Percentiles rank a stretch among this genome's conserved stretches.
These are phyloP conservation scores for Trypanosoma vivax DNA, from an alignment of 208 protist species.

Conservation along the genomic window DNA sequence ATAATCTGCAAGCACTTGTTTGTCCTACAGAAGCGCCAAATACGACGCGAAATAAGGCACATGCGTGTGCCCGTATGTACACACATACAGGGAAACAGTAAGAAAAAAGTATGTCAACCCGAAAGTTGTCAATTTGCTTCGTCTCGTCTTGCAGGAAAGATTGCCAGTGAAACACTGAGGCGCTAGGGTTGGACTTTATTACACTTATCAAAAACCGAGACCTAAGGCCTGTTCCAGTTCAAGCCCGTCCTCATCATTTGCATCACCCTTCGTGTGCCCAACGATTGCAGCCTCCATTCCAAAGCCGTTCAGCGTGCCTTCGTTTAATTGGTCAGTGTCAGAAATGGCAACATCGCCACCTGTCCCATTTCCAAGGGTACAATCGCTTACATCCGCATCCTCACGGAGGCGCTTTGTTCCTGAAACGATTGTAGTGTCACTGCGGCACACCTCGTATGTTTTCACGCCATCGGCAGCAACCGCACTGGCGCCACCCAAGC, in stretches of 20 bases:
- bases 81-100: too few species aligned
- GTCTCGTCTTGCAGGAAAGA: neutral
- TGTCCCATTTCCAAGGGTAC: neutral
- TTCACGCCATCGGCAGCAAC: neutral
- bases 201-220: slow-evolving; percentile 53
- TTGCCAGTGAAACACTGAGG: neutral
- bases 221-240: slow-evolving; percentile 58
- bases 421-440: neutral
- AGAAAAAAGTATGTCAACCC: too few species aligned
- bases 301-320: neutral
- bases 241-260: slow-evolving; percentile 44
- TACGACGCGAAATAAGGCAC: too few species aligned
- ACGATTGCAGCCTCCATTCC: neutral
- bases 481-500: neutral
- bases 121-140: too few species aligned
- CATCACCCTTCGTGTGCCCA: neutral
- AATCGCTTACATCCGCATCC: neutral
- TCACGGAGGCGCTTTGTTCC: slow-evolving; percentile 12
- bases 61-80: too few species aligned
- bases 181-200: neutral
- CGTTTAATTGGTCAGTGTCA: neutral
- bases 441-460: too few species aligned
- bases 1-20: too few species aligned
- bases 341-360: neutral
- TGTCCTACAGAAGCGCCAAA: too few species aligned